Base-by-base conservation (phyloP, 305 asterid genomes). In the Caryopteris hybrid region DNA sequence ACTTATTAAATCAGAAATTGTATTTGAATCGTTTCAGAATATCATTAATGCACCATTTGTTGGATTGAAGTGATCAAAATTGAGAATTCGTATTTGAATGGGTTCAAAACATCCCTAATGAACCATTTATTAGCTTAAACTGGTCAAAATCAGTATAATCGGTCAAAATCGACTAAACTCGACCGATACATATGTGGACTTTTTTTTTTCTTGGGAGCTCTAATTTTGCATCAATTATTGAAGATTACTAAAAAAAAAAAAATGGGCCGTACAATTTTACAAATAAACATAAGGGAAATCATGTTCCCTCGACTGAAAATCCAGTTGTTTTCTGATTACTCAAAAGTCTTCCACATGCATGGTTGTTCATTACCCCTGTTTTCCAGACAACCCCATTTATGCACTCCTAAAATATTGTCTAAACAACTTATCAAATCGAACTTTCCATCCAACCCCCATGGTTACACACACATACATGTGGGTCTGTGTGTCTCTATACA, bases 291-390 rank as follows among this genome's bases (percentile, higher is more conserved):
- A 25, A 62, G 50, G 25, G n/a, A 51, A 25, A 78, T 73, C 61
- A 60, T 78, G 83, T 66, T 70, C 72, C 79, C 75, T 34, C 39
- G 42, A 70, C 1, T 63, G 6, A 36, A 54, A 47, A 14, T 50
- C 66, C 70, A 64, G 34, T 62, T 55, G 57, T 46, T 60, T n/a
- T 70, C 29, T 7, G 7, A 47, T 16, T 43, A 66, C 66, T 29
- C 41, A 7, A 61, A 78, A 78, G 67, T 64, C 55, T 61, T 61
- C 68, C 78, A 80, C 84, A 75, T 74, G 85, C 33, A 60, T 39
- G 52, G 38, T 39, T 62, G 17, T 68, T 61, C 69, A 62, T 75
- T 73, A 74, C 79, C 72, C 79, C 78, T 68, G 31, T 47, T 69
- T 52, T 39, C 36, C 85, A 74, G 84, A 73, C 81, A 75, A 52